Percentiles rank a stretch among this genome's conserved stretches.
Evolutionary conservation across 1,284 basidiomycete genomes (phyloP).

Genomic region (Hypsizygus ulmarius): DNA sequence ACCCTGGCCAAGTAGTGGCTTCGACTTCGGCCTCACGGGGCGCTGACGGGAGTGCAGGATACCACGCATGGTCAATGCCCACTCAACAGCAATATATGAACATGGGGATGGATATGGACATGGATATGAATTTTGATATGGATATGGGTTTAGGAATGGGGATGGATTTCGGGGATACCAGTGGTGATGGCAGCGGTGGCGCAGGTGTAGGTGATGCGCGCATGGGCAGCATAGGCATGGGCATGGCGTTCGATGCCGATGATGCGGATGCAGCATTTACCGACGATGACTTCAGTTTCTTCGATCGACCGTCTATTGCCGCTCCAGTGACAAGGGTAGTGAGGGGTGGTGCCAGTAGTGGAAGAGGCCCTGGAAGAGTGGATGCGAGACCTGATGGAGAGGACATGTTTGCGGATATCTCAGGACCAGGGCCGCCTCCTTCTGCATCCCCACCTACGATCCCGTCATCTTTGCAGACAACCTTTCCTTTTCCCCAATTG

Average conservation of each 20-base stretch:
- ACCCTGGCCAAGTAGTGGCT: too few species aligned
- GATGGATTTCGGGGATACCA: slow-evolving; percentile 46
- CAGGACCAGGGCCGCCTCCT: slow-evolving; percentile 8
- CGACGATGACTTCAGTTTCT: slow-evolving; percentile 79
- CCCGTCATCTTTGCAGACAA: neutral
- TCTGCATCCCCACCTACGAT: neutral
- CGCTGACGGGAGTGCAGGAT: slow-evolving; percentile 26
- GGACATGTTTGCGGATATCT: neutral
- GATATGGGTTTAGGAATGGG: slow-evolving; percentile 40
- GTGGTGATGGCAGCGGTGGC: slow-evolving; percentile 27
- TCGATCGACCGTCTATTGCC: slow-evolving; percentile 48
- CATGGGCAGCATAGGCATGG: slow-evolving; percentile 22
- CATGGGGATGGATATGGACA: slow-evolving; percentile 39
- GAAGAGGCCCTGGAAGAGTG: too few species aligned
- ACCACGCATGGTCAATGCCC: slow-evolving; percentile 41
- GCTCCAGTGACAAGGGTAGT: neutral
- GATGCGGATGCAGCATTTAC: slow-evolving; percentile 64
- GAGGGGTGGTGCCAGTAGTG: too few species aligned
- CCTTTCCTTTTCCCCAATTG: neutral
- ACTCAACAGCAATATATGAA: slow-evolving; percentile 36
- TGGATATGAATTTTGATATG: slow-evolving; percentile 39
- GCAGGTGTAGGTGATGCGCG: slow-evolving; percentile 22
- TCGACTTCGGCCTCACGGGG: too few species aligned
- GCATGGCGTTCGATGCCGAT: slow-evolving; percentile 35
- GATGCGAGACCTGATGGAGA: too few species aligned